A percentile compares a stretch with the other conserved stretches of the same genome.
These are phyloP conservation scores for Cladosporium sp. DNA, from an alignment of 2,329 filamentous ascomycete species.

Conservation along the genomic window DNA sequence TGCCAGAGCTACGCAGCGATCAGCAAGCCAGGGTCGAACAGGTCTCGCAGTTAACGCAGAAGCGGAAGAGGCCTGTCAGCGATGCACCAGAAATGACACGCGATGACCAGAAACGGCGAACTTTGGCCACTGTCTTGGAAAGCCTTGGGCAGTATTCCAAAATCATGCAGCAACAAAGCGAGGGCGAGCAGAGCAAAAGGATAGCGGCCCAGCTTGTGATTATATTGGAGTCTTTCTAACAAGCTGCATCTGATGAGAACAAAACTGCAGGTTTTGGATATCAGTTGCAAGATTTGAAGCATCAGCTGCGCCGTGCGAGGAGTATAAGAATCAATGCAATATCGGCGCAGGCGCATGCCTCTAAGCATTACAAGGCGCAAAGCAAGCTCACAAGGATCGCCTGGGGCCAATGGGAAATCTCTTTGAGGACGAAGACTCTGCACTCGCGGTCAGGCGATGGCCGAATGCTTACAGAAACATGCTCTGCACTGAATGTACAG, in stretches of 20 bases:
- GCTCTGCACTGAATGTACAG: not conserved
- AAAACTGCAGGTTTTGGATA: not conserved
- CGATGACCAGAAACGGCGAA: not conserved
- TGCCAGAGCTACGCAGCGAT: not conserved
- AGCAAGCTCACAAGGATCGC: not conserved
- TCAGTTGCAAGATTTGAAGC: not conserved
- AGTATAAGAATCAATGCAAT: not conserved
- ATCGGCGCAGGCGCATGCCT: not conserved
- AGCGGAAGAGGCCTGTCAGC: not conserved
- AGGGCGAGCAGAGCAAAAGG: not conserved
- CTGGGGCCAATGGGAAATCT: not conserved
- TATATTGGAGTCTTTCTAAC: not conserved
- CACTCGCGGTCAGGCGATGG: not conserved
- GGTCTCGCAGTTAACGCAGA: not conserved
- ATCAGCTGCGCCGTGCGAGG: not conserved
- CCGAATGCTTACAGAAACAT: not conserved
- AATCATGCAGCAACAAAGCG: not conserved
- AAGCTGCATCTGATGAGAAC: not conserved
- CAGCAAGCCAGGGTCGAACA: not conserved
- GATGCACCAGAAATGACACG: not conserved
- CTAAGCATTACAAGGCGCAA: not conserved
- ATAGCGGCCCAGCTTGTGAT: not conserved
- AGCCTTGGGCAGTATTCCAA: not conserved
- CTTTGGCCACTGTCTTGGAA: not conserved
- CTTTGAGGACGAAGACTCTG: not conserved